These are phyloP conservation scores for Ceratocystis cacaofunesta DNA, from an alignment of 2,329 filamentous ascomycete species.

Conservation along the genomic window DNA sequence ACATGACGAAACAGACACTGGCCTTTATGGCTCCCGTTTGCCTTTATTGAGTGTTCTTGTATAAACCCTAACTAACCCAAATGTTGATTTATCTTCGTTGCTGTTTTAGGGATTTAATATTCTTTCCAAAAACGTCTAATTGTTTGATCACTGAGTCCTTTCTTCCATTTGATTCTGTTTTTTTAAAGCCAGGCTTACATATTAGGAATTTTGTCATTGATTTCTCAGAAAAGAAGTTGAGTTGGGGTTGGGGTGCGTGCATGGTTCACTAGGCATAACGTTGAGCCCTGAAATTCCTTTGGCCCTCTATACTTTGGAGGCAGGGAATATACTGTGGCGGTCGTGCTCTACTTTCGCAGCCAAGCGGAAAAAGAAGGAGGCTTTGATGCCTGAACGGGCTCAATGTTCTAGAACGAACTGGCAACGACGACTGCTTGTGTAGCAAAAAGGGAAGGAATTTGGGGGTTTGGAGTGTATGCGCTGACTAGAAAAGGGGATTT, in stretches of 20 bases:
- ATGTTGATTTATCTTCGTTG: background rate
- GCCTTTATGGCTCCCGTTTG: background rate
- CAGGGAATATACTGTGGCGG: no score
- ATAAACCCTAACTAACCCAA: background rate
- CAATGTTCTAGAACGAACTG: background rate
- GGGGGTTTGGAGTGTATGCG: background rate
- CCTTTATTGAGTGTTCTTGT: no score
- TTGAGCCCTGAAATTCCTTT: conserved; percentile 1
- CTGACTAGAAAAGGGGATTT: background rate
- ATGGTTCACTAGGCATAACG: background rate
- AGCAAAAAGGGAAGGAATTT: background rate
- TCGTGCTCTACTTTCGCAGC: no score
- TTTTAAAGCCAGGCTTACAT: background rate
- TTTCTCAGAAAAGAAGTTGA: background rate
- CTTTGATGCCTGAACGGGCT: background rate
- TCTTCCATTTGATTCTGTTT: background rate
- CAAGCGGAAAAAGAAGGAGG: background rate
- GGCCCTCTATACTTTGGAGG: background rate
- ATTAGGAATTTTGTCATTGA: background rate
- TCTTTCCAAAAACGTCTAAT: background rate
- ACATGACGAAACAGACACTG: background rate
- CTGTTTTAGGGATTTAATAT: background rate
- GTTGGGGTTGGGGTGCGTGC: conserved; percentile 5
- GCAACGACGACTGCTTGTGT: background rate
- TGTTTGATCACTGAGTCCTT: background rate